Conservation (phyloP, 2,329 filamentous ascomycete species). For the Sclerotinia spermophila region DNA sequence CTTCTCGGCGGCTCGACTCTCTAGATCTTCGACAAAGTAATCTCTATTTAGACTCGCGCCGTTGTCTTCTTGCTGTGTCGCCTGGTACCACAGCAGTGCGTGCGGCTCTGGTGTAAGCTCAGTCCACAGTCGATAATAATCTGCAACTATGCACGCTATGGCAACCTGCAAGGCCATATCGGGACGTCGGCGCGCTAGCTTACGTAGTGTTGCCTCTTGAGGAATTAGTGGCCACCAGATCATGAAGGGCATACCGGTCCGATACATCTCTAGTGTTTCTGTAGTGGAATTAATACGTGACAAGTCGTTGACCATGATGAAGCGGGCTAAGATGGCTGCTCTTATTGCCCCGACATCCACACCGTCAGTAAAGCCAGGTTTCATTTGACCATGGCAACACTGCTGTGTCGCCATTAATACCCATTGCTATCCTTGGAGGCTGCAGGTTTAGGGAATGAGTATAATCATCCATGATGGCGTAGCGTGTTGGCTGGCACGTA, state of each 20-base stretch:
- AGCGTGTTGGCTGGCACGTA: rapidly evolving
- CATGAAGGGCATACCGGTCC: background rate
- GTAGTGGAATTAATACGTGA: background rate
- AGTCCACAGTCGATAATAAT: background rate
- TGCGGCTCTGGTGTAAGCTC: background rate
- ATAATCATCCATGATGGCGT: background rate
- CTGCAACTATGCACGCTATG: background rate
- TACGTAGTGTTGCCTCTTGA: background rate
- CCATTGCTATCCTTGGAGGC: background rate
- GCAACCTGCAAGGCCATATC: background rate
- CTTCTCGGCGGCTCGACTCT: background rate
- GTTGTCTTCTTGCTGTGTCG: background rate
- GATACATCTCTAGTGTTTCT: too few species aligned
- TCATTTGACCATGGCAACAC: background rate
- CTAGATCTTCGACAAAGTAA: background rate
- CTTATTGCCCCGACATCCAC: too few species aligned
- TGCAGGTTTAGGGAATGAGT: rapidly evolving
- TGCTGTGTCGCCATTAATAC: background rate
- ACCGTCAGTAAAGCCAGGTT: too few species aligned
- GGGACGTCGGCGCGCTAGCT: background rate
- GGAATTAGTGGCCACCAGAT: background rate
- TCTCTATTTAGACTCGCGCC: background rate
- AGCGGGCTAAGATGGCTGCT: background rate
- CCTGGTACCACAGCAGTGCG: background rate
- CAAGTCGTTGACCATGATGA: background rate